phyloP scores from a whole-genome alignment of 805 yeast species.

The Pichia membranifaciens region DNA sequence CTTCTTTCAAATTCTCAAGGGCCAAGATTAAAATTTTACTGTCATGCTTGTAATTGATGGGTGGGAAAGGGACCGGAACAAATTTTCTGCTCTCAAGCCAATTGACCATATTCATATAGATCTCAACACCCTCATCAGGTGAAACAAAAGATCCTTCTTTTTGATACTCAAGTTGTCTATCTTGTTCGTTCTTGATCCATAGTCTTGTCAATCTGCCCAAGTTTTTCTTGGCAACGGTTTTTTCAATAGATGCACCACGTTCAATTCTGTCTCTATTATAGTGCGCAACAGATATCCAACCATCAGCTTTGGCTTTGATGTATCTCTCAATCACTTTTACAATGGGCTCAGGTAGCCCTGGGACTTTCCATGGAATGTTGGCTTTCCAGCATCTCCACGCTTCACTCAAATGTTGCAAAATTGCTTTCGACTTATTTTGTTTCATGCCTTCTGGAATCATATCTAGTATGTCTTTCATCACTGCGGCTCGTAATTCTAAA shows the following conservation, averaged over 20 bases:
- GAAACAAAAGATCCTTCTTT: slow-evolving; percentile 83
- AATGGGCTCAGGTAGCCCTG: slow-evolving; percentile 90
- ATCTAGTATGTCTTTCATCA: slow-evolving; percentile 91
- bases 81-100: slow-evolving; percentile 87
- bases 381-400: slow-evolving; percentile 99
- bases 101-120: slow-evolving; percentile 80
- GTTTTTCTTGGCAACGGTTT: slow-evolving; percentile 89
- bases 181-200: slow-evolving; percentile 91
- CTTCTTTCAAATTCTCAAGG: slow-evolving; percentile 78
- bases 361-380: slow-evolving; percentile 95
- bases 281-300: slow-evolving; percentile 93
- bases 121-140: slow-evolving; percentile 82
- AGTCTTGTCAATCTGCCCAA: slow-evolving; percentile 85
- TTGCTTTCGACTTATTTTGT: slow-evolving; percentile 78
- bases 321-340: slow-evolving; percentile 82
- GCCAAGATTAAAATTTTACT: slow-evolving; percentile 87
- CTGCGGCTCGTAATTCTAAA: slow-evolving; percentile 86
- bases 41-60: slow-evolving; percentile 85
- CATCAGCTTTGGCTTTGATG: slow-evolving; percentile 91
- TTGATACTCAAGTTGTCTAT: slow-evolving; percentile 71
- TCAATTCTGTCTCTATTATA: slow-evolving; percentile 83
- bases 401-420: slow-evolving; percentile 89
- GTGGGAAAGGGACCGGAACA: slow-evolving; percentile 90
- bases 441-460: slow-evolving; percentile 95
- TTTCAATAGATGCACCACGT: slow-evolving; percentile 89